Evolutionary conservation across 2,329 filamentous ascomycete species (phyloP).

Genomic region (Trichophyton benhamiae): DNA sequence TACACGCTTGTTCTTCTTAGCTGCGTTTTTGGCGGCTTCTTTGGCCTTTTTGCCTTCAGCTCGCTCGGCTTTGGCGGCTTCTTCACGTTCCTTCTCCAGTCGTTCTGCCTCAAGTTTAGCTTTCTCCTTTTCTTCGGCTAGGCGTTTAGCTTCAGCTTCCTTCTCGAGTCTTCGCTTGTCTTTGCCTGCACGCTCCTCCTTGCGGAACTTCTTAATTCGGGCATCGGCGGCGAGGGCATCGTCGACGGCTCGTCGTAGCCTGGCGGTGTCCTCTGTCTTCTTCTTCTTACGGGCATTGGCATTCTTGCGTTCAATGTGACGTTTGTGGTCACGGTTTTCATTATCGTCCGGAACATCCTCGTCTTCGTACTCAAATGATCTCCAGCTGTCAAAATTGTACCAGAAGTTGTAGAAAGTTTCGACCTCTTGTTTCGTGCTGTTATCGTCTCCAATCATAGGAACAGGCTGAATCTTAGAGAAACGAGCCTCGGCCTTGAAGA

Average conservation of each 20-base stretch:
- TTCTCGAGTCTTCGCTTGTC: slow-evolving; percentile 87
- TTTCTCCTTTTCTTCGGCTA: slow-evolving; percentile 70
- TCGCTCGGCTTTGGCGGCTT: slow-evolving; percentile 69
- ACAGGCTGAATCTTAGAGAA: slow-evolving; percentile 90
- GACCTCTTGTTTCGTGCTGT: slow-evolving; percentile 76
- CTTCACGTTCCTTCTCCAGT: slow-evolving; percentile 71
- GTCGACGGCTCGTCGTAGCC: slow-evolving; percentile 80
- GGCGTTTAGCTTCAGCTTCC: slow-evolving; percentile 81
- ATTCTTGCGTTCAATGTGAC: slow-evolving; percentile 97
- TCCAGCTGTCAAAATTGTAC: slow-evolving; percentile 99
- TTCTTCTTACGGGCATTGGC: slow-evolving; percentile 96
- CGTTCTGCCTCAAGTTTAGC: slow-evolving; percentile 75
- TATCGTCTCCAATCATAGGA: slow-evolving; percentile 70
- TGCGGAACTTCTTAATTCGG: slow-evolving; percentile 93
- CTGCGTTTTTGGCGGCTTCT: slow-evolving; percentile 94
- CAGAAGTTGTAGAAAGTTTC: slow-evolving; percentile 99
- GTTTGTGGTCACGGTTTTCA: slow-evolving; percentile 97
- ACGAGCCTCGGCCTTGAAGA: slow-evolving; percentile 83
- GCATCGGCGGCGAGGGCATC: slow-evolving; percentile 74
- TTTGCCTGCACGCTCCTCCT: slow-evolving; percentile 84
- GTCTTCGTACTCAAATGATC: slow-evolving; percentile 94
- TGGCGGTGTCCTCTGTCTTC: slow-evolving; percentile 93
- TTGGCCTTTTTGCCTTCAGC: slow-evolving; percentile 89
- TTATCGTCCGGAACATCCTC: slow-evolving; percentile 98
- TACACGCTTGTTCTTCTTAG: slow-evolving; percentile 99